These are phyloP conservation scores for Curvularia eragrostidis DNA, from an alignment of 2,329 filamentous ascomycete species.

Conservation along the genomic window DNA sequence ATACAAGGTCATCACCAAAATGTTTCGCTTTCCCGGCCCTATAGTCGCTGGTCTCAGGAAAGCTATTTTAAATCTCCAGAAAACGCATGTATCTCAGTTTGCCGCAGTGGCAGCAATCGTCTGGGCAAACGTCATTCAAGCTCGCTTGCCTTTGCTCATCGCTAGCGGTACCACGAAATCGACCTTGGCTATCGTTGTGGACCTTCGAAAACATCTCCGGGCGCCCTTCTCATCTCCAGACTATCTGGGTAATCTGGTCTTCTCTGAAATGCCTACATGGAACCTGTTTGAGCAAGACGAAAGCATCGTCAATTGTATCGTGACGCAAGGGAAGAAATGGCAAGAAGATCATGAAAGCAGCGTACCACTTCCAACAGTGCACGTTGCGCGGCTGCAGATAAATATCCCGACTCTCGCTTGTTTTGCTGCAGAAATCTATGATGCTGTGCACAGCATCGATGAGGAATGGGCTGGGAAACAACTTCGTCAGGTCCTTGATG, in stretches of 20 bases:
- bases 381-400: neutral
- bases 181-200: constrained; percentile 4
- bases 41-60: neutral
- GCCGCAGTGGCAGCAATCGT: constrained; percentile 4
- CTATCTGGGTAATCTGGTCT: constrained; percentile 10
- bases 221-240: constrained; percentile 5
- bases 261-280: constrained; percentile 1
- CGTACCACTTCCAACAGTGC: neutral
- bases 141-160: neutral
- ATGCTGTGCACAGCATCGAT: constrained; percentile 3
- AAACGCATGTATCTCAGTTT: neutral
- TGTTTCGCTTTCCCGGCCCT: constrained; percentile 11
- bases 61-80: neutral
- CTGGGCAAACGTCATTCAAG: constrained; percentile 8
- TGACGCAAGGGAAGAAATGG: neutral
- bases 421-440: constrained; percentile 2
- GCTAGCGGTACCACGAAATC: constrained; percentile 7
- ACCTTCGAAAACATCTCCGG: constrained; percentile 4
- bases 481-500: constrained; percentile 1
- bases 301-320: neutral
- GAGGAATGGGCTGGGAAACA: constrained; percentile 1
- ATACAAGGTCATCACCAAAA: constrained; percentile 15
- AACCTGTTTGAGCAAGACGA: neutral
- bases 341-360: neutral
- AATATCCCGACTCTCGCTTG: neutral